These are phyloP conservation scores for Fusarium sp. DNA, from an alignment of 2,329 filamentous ascomycete genomes.

Conservation along the genomic window DNA sequence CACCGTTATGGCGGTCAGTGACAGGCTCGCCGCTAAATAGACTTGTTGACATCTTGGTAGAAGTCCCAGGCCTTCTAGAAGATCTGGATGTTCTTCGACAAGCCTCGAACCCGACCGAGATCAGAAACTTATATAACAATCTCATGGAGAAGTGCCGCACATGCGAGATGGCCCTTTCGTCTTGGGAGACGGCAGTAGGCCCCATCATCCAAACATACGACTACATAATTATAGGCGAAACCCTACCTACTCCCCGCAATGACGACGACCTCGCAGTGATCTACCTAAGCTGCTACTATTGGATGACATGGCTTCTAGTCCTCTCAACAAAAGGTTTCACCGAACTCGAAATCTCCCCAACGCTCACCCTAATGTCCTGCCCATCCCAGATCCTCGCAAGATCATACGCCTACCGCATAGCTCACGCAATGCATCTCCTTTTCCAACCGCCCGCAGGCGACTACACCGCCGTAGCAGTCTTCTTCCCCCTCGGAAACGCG, in stretches of 20 bases:
- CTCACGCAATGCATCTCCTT: constrained; percentile 1
- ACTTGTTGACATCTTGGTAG: constrained; percentile 12
- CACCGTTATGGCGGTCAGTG: constrained; percentile 11
- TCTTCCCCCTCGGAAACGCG: constrained; percentile 17
- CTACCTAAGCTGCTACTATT: constrained; percentile 21
- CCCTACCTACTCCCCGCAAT: not conserved
- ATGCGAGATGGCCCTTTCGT: not conserved
- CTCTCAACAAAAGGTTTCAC: constrained; percentile 19
- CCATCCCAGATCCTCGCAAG: constrained; percentile 1
- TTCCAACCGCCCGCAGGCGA: not conserved
- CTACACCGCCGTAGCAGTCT: not conserved
- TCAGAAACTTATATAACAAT: no score
- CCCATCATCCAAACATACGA: constrained; percentile 2
- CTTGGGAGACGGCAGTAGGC: not conserved
- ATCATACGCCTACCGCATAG: constrained; percentile 13
- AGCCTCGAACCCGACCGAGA: not conserved
- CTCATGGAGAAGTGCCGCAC: not conserved
- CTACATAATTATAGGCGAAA: constrained; percentile 2
- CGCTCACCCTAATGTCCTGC: rapidly evolving
- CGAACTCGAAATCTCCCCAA: not conserved
- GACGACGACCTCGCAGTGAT: constrained; percentile 9
- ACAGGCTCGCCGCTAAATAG: constrained; percentile 4
- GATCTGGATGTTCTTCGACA: not conserved
- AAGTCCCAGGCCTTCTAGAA: constrained; percentile 4
- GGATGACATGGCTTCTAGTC: constrained; percentile 22